Evolutionary conservation across 2,329 filamentous ascomycete genomes (phyloP), one percentile per base, ranked within the genome.

Genomic region (Ramichloridium luteum): DNA sequence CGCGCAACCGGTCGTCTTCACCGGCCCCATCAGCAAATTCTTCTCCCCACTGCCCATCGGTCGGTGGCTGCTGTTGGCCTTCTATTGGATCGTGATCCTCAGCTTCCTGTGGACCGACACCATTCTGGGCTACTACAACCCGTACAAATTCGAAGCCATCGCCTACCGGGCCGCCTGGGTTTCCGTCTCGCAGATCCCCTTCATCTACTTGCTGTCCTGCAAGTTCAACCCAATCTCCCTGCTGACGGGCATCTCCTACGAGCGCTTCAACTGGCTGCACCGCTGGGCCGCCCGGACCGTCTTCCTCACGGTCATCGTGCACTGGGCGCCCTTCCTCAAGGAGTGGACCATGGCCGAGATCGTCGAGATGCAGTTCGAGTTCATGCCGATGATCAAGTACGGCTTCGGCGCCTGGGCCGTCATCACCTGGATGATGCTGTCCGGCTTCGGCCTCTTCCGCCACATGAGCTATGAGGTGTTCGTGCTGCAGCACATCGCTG

Each of bases 141-240:
- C 40, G 4, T 53, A 52, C 34, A 49, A 48, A 20, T 53, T 48
- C 47, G 75, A 80, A 50, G 71, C 73, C 37, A 69, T 79, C 35
- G 76, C 70, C 4, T 80, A 72, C 50, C 71, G 76, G 34, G 76
- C 75, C 41, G 76, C 73, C 12, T 80, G 76, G 75, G 64, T 78
- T 15, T 68, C 71, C 6, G 58, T 77, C 27, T 72, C 67, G 2
- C 76, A 80, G 50, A 64, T 80, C 25, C 75, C 75, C 0, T 58
- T 80, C 13, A 58, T 79, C 6, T 77, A 73, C 44, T 59, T 80
- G 2, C 62, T 53, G 6, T 49, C 48, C 11, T 47, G 44, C 40
- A 53, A 53, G 14, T 51, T 80, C 10, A 65, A 49, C 31, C 47
- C 46, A 25, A 60, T 70, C 37, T 64, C 61, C 6, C 46, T 60